These are phyloP conservation scores for Eucalyptus microcorys DNA, from an alignment of 345 rosid species.

Conservation along the genomic window DNA sequence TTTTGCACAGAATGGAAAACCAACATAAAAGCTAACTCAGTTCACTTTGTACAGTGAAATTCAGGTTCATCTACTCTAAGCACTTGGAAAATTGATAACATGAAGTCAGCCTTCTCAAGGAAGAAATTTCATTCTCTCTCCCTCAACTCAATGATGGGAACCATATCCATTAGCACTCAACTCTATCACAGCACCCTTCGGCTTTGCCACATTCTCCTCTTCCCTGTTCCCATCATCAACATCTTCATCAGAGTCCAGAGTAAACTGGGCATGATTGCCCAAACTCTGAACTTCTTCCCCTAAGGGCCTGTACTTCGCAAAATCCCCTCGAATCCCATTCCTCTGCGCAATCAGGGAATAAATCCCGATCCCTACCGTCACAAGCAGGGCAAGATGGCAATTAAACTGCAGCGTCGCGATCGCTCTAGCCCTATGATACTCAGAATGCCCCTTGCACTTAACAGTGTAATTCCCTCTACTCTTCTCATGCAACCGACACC, in stretches of 20 bases:
- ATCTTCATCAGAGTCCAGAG: constrained; percentile 77
- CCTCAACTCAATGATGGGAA: constrained; percentile 40
- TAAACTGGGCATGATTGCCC: constrained; percentile 33
- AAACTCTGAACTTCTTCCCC: constrained; percentile 48
- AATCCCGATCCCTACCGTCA: constrained; percentile 26
- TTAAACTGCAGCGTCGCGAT: constrained; percentile 90
- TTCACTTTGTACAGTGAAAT: constrained; percentile 2
- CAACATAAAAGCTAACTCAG: not conserved
- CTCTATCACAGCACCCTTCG: constrained; percentile 10
- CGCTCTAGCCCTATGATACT: constrained; percentile 78
- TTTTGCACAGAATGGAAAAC: not conserved
- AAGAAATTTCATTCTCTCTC: not conserved
- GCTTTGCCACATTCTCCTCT: constrained; percentile 10
- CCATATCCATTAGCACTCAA: constrained; percentile 35
- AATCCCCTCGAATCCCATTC: constrained; percentile 26
- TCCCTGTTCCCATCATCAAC: constrained; percentile 18
- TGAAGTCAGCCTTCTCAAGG: not conserved
- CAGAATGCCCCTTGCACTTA: constrained; percentile 62
- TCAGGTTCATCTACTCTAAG: not conserved
- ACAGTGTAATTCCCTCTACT: constrained; percentile 74
- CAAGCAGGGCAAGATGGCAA: constrained; percentile 75
- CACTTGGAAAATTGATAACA: not conserved
- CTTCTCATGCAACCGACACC: constrained; percentile 53
- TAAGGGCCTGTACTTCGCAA: constrained; percentile 39
- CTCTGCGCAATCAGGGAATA: constrained; percentile 35